Conservation (phyloP, 1,139 yeast species). For the Magnusiomyces fungicola region DNA sequence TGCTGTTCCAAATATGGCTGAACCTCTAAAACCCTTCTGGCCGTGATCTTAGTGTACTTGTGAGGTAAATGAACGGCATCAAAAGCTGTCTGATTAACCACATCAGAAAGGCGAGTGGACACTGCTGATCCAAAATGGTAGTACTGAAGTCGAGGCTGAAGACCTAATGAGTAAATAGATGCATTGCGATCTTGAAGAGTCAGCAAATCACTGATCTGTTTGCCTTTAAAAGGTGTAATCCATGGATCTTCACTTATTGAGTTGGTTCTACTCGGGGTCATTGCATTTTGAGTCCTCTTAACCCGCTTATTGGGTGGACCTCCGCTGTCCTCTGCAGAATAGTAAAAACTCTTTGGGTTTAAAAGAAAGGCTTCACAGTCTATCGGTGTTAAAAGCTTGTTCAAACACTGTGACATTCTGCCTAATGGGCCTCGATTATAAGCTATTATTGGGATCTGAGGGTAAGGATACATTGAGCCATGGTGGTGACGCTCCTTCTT, state of each 20-base stretch:
- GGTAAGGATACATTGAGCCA: not conserved
- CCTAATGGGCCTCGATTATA: slow-evolving; percentile 22
- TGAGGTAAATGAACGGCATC: slow-evolving; percentile 15
- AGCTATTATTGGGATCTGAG: slow-evolving; percentile 15
- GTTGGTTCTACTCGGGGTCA: too few species aligned
- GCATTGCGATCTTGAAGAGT: slow-evolving; percentile 16
- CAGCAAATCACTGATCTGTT: slow-evolving; percentile 7
- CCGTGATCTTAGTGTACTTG: slow-evolving; percentile 8
- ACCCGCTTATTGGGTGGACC: too few species aligned
- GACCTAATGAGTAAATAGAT: slow-evolving; percentile 16
- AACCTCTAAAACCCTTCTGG: slow-evolving; percentile 7
- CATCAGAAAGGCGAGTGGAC: slow-evolving; percentile 4
- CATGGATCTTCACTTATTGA: slow-evolving; percentile 9
- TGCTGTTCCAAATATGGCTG: slow-evolving; percentile 12
- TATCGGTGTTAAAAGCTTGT: slow-evolving; percentile 19
- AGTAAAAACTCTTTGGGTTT: slow-evolving; percentile 16
- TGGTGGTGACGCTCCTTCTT: not conserved
- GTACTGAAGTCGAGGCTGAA: slow-evolving; percentile 17
- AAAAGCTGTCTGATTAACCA: slow-evolving; percentile 11
- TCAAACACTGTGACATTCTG: slow-evolving; percentile 18
- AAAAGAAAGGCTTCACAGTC: slow-evolving; percentile 13
- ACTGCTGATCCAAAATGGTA: slow-evolving; percentile 18
- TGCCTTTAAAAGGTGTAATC: slow-evolving; percentile 11
- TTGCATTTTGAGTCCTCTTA: too few species aligned
- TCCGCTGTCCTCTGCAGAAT: not conserved